Base-by-base conservation (phyloP, 495 filamentous ascomycete genomes). In the Rhizodiscina lignyota region DNA sequence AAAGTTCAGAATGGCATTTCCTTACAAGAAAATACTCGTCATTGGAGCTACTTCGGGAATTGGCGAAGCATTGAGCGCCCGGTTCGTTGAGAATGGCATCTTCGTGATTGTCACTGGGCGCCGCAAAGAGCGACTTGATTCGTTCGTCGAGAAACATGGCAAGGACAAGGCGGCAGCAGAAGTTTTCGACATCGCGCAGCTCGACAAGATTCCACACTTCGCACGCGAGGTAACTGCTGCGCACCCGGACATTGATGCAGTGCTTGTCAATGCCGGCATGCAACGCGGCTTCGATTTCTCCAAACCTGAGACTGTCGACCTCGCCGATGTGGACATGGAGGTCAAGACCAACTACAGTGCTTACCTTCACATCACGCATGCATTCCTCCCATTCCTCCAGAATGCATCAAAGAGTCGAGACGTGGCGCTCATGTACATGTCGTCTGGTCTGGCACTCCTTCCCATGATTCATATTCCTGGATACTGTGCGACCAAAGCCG, bases 11-110 rank as follows among this genome's bases (percentile, higher is more conserved):
- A 73, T 74, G 70, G 39, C 64, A 2, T 74, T 77, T 47, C 58
- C 62, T 0, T 83, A 80, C 53, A 74, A 76, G 40, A 75, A 68
- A 37, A 68, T 80, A 21, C 72, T 84, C 15, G 45, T 83, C 37
- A 61, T 82, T 34, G 78, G 80, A 18, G 77, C 76, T 24, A 83
- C 78, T 10, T 68, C 68, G 13, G 78, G 79, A 37, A 83, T 85
- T 40, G 79, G 81, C 32, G 49, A 60, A 18, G 74, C 71, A 0
- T 56, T 85, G 18, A 72, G 77, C 2, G 63, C 65, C 38, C 71
- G 67, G 37, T 52, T 84, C 40, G 59, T 83, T 12, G 50, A 67
- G 18, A 64, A 68, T 34, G 77, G 72, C 18, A 61, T 63, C 48
- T 57, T 60, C 30, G 64, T 83, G 12, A 67, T 82, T 18, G 64